Percentiles rank a stretch among this genome's conserved stretches.
Evolutionary conservation across 495 filamentous ascomycete species (phyloP).

Genomic region (Penicillium paxilli): DNA sequence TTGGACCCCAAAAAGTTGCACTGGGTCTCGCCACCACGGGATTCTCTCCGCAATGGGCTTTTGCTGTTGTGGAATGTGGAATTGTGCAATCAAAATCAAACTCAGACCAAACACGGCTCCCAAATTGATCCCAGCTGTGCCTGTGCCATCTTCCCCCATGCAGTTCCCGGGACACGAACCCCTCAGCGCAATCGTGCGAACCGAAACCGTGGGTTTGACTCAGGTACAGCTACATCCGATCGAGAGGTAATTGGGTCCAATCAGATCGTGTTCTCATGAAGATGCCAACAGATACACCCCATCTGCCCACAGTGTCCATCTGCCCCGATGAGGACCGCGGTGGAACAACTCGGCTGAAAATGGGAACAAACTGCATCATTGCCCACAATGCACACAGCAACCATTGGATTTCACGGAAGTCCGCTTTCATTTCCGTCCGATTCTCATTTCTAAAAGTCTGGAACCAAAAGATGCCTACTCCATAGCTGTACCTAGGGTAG

Average conservation of each 20-base stretch:
- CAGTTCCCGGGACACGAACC: constrained; percentile 13
- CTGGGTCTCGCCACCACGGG: not conserved
- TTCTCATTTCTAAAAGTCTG: not conserved
- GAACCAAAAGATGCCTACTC: too few relatives aligned
- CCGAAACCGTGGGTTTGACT: constrained; percentile 10
- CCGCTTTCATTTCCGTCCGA: constrained; percentile 5
- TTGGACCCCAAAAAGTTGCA: not conserved
- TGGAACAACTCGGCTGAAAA: not conserved
- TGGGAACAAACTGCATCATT: not conserved
- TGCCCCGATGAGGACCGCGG: constrained; percentile 1
- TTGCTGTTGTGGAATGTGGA: not conserved
- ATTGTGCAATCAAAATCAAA: not conserved
- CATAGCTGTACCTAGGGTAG: too few relatives aligned
- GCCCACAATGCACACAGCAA: not conserved
- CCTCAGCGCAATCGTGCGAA: constrained; percentile 8
- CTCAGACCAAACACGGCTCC: not conserved
- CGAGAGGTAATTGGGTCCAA: not conserved
- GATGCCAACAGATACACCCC: too few relatives aligned
- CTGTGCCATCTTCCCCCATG: not conserved
- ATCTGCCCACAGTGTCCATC: too few relatives aligned
- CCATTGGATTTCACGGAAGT: constrained; percentile 4
- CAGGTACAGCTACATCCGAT: constrained; percentile 8
- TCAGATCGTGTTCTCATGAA: not conserved
- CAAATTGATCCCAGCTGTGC: not conserved
- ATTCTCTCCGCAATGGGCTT: not conserved